Evolutionary conservation across 768 basidiomycete species (phyloP), one percentile per base, ranked within the genome.

Genomic region (Pleurotus platypus): DNA sequence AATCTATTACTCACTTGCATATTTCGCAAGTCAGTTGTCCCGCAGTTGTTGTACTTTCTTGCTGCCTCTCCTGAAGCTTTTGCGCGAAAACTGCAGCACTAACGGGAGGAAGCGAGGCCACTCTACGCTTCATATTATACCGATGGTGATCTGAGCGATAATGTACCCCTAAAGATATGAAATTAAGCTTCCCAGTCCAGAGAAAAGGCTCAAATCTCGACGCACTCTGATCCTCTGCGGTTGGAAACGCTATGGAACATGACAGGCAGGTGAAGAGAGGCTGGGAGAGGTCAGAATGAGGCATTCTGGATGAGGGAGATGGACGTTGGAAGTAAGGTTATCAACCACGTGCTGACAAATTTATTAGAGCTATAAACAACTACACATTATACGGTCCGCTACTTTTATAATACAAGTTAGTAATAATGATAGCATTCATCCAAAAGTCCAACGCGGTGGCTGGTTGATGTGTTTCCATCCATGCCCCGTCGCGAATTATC

Each of bases 41-140:
- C 1, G 78, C 67, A 20, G 89, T 82, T 2, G 83, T 76, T 0
- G 89, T 86, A 1, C 89, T 91, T 71, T 94, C 89, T 45, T 83
- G 78, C 13, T 84, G 76, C 62, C 92, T 75, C 60, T 96, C 90
- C 26, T 89, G 68, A 11, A 97, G 89, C 66, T 98, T 98, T 65
- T 92, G 83, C 63, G 94, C 88, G 74, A 98, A 99, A 1, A 87
- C 63, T 5, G 78, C 72, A 0, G 79, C 82, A 58, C 84, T 86
- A 64, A 99, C 85, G 2, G 96, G 94, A 7, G 92, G 89, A 1
- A 99, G 80, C 4, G 82, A 84, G 2, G 96, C 95, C 15, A 98
- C 90, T 26, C 94, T 86, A 61, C 95, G 89, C 78, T 96, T 96
- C 86, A 98, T 93, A 68, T 99, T 99, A 74, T 99, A 99, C 54